Conservation (phyloP, 2,329 filamentous ascomycete genomes). For the Aspergillus sclerotialis region DNA sequence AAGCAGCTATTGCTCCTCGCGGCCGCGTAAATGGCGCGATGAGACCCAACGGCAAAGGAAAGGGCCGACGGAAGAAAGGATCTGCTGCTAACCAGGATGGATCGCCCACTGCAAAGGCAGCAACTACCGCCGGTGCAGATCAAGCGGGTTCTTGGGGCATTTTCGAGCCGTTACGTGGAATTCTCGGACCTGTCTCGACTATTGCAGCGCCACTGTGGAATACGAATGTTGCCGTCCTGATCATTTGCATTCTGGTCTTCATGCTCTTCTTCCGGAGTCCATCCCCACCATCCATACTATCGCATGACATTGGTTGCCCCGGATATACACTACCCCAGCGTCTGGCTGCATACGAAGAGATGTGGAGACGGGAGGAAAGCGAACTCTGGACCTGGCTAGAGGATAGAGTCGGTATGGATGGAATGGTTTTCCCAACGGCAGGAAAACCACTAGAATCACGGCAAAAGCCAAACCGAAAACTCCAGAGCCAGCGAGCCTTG, state of each 20-base stretch:
- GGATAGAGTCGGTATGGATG: conserved; percentile 70
- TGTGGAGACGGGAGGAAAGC: conserved; percentile 82
- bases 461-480: conserved; percentile 35
- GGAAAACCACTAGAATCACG: conserved; percentile 25
- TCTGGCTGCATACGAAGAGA: conserved; percentile 79
- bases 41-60: conserved; percentile 45
- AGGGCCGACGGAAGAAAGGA: conserved; percentile 55
- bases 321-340: conserved; percentile 53
- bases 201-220: conserved; percentile 65
- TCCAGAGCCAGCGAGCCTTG: conserved; percentile 38
- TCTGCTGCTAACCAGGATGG: conserved; percentile 31
- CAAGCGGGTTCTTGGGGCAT: conserved; percentile 62
- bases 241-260: conserved; percentile 67
- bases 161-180: conserved; percentile 67
- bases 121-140: conserved; percentile 31
- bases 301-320: conserved; percentile 29
- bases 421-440: conserved; percentile 32
- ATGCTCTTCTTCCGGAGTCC: conserved; percentile 61
- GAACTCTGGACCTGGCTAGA: conserved; percentile 93
- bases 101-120: conserved; percentile 40
- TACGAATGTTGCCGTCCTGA: conserved; percentile 67
- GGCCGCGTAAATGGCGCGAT: conserved; percentile 44
- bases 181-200: conserved; percentile 64
- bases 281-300: conserved; percentile 28
- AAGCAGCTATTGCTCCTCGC: conserved; percentile 63